These are phyloP conservation scores for Kodamaea lidongshanica DNA, from an alignment of 805 yeast genomes.

Conservation along the genomic window DNA sequence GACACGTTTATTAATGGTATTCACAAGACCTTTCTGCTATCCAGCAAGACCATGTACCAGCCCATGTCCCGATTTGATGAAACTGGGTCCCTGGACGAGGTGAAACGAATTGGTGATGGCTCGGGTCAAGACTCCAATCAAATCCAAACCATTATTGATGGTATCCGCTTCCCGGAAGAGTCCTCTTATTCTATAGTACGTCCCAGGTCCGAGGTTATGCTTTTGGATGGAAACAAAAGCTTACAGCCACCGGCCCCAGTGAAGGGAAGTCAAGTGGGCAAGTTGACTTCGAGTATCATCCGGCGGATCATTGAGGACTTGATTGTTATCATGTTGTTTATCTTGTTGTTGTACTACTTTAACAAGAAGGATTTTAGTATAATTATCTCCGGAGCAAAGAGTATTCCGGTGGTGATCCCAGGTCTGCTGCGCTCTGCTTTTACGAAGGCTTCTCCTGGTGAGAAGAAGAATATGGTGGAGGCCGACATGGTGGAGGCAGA, in stretches of 20 bases:
- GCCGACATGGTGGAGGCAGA: slow-evolving; percentile 3
- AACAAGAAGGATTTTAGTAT: slow-evolving; percentile 7
- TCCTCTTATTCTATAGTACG: not conserved
- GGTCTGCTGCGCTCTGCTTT: too few species aligned
- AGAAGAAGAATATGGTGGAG: slow-evolving; percentile 1
- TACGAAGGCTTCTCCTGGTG: too few species aligned
- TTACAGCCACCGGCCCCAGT: slow-evolving; percentile 1
- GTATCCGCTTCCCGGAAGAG: slow-evolving; percentile 26
- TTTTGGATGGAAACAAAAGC: slow-evolving; percentile 4
- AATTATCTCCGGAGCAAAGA: slow-evolving; percentile 5
- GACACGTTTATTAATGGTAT: slow-evolving; percentile 30
- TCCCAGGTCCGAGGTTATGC: slow-evolving; percentile 8
- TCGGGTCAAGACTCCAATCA: slow-evolving; percentile 4
- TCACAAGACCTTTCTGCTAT: slow-evolving; percentile 27
- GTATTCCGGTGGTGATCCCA: too few species aligned
- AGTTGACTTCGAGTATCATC: slow-evolving; percentile 5
- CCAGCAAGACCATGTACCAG: slow-evolving; percentile 28
- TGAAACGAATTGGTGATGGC: slow-evolving; percentile 25
- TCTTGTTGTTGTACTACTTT: slow-evolving; percentile 7
- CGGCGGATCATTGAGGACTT: slow-evolving; percentile 44
- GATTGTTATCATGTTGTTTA: slow-evolving; percentile 23
- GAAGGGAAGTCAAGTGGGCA: not conserved
- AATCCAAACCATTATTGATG: slow-evolving; percentile 30
- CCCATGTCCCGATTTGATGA: slow-evolving; percentile 27
- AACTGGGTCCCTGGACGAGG: slow-evolving; percentile 4